Evolutionary conservation across 306 rosid species (phyloP).

Genomic region (Begonia loranthoides): DNA sequence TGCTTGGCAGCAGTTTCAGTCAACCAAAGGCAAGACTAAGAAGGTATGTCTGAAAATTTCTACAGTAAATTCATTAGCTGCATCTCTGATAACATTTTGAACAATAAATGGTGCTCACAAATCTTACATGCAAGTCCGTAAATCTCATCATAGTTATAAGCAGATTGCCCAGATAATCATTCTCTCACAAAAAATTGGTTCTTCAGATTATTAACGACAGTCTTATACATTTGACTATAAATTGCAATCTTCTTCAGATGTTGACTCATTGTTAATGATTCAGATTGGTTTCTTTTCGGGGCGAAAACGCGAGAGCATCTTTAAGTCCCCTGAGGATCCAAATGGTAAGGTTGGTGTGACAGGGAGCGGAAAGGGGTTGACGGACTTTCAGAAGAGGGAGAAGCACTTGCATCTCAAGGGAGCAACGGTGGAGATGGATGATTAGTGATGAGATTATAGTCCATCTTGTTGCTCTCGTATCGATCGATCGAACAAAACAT

Average conservation of each 20-base stretch:
- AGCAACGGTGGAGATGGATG: slow-evolving; percentile 65
- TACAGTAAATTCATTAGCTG: neutral
- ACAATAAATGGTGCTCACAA: too few relatives aligned
- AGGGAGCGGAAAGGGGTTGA: slow-evolving; percentile 97
- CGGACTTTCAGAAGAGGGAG: slow-evolving; percentile 90
- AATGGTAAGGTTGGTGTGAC: slow-evolving; percentile 96
- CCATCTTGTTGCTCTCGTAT: neutral
- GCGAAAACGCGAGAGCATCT: slow-evolving; percentile 89
- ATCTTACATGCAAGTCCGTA: too few relatives aligned
- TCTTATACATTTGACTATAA: too few relatives aligned
- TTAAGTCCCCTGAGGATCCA: slow-evolving; percentile 97
- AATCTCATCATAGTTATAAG: too few relatives aligned
- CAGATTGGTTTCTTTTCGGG: slow-evolving; percentile 90
- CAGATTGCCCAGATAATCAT: too few relatives aligned
- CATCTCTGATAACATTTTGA: neutral
- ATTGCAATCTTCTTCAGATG: too few relatives aligned
- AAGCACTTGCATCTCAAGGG: slow-evolving; percentile 97
- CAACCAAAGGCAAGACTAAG: slow-evolving; percentile 87
- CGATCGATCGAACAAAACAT: too few relatives aligned
- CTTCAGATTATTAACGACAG: too few relatives aligned
- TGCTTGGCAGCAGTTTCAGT: slow-evolving; percentile 99
- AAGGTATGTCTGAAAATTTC: slow-evolving; percentile 38
- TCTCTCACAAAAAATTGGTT: too few relatives aligned
- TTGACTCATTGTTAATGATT: too few relatives aligned
- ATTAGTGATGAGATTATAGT: slow-evolving; percentile 17